phyloP scores from a whole-genome alignment of 257 asterid genomes.

The Eucommia ulmoides region DNA sequence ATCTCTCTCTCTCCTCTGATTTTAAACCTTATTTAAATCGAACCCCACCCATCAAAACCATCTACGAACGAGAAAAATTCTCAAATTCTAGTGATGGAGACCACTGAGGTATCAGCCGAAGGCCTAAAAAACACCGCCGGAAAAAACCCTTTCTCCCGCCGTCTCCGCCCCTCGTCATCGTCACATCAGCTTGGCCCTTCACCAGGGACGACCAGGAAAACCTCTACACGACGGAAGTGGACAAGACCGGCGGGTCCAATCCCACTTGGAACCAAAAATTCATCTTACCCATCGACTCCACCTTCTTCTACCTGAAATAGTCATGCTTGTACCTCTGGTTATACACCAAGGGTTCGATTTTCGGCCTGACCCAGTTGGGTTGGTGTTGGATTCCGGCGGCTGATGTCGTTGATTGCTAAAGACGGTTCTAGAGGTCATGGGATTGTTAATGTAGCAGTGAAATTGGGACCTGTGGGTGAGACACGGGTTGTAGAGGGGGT shows the following conservation, averaged over 20 bases:
- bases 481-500: slow-evolving; percentile 5
- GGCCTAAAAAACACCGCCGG: slow-evolving; percentile 14
- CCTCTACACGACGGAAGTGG: slow-evolving; percentile 19
- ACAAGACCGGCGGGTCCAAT: slow-evolving; percentile 22
- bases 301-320: slow-evolving; percentile 15
- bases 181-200: slow-evolving; percentile 2
- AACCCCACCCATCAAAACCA: neutral
- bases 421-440: slow-evolving; percentile 45
- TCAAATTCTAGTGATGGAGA: slow-evolving; percentile 17
- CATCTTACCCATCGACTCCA: slow-evolving; percentile 15
- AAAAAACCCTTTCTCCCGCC: slow-evolving; percentile 10
- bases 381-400: slow-evolving; percentile 38
- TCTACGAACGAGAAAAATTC: neutral
- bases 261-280: slow-evolving; percentile 41
- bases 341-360: slow-evolving; percentile 20
- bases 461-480: slow-evolving; percentile 9
- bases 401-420: slow-evolving; percentile 18
- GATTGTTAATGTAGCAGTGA: slow-evolving; percentile 33
- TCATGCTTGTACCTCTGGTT: slow-evolving; percentile 25
- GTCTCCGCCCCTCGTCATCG: slow-evolving; percentile 22
- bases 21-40: neutral
- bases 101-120: slow-evolving; percentile 36
- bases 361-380: slow-evolving; percentile 29
- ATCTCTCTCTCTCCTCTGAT: slow-evolving; percentile 4
- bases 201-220: neutral